phyloP scores from a whole-genome alignment of 257 asterid genomes.

The Solanum medicagineum region DNA sequence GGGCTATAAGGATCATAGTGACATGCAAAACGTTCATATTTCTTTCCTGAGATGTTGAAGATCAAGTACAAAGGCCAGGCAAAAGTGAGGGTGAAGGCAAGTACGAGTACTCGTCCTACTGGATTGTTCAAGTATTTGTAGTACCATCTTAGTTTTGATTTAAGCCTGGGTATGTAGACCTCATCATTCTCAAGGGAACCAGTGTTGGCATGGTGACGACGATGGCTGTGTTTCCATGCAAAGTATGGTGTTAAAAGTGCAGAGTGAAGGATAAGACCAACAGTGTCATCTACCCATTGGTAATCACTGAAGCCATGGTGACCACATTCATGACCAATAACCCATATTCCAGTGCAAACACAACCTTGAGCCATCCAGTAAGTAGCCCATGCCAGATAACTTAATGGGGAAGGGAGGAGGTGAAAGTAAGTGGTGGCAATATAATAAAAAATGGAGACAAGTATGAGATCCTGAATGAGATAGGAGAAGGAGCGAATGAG shows the following conservation, averaged over 20 bases:
- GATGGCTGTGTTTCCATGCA: constrained; percentile 3
- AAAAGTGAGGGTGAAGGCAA: not conserved
- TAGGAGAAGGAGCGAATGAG: not conserved
- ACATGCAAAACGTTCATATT: not conserved
- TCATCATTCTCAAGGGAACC: constrained; percentile 5
- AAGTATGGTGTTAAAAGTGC: constrained; percentile 2
- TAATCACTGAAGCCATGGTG: constrained; percentile 5
- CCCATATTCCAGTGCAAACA: constrained; percentile 2
- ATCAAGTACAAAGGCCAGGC: constrained; percentile 6
- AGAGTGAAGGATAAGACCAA: constrained; percentile 4
- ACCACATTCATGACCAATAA: not conserved
- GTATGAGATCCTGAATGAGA: not conserved
- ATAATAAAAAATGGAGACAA: not conserved
- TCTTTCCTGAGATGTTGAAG: not conserved
- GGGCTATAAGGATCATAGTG: not conserved
- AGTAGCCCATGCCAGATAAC: not conserved
- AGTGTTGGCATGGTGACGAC: constrained; percentile 3
- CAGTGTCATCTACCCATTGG: constrained; percentile 7
- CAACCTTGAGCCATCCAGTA: constrained; percentile 8
- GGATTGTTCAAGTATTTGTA: constrained; percentile 2
- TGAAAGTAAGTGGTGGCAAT: not conserved
- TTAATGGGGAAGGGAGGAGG: not conserved
- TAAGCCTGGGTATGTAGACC: not conserved
- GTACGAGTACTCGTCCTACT: not conserved
- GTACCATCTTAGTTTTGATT: not conserved